phyloP scores from a whole-genome alignment of 2,329 filamentous ascomycete species.

The Cordyceps militaris region DNA sequence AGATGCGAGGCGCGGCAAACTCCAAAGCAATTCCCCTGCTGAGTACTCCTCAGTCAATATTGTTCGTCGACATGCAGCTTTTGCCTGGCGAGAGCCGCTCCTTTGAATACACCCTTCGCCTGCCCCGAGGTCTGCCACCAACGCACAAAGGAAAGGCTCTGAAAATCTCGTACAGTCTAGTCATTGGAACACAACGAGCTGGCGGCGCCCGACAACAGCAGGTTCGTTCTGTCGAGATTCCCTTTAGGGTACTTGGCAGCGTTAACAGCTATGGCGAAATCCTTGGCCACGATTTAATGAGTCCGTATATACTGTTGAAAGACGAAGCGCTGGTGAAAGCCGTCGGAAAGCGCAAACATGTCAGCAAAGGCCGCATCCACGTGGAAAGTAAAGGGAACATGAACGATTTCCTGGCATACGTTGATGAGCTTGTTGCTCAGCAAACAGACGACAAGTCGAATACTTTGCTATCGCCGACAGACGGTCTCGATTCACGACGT shows the following conservation, averaged over 20 bases:
- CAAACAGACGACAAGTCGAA: slow-evolving; percentile 46
- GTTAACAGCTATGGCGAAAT: slow-evolving; percentile 86
- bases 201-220: slow-evolving; percentile 72
- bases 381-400: slow-evolving; percentile 33
- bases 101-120: slow-evolving; percentile 77
- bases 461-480: slow-evolving; percentile 67
- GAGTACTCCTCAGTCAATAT: slow-evolving; percentile 89
- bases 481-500: slow-evolving; percentile 46
- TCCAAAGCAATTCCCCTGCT: slow-evolving; percentile 83
- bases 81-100: slow-evolving; percentile 81
- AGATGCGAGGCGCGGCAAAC: slow-evolving; percentile 84
- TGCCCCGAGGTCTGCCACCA: slow-evolving; percentile 85
- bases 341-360: slow-evolving; percentile 20
- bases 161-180: slow-evolving; percentile 85
- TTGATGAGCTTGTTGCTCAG: slow-evolving; percentile 64
- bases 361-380: slow-evolving; percentile 21
- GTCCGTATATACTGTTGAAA: slow-evolving; percentile 80
- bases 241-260: slow-evolving; percentile 87
- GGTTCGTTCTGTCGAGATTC: slow-evolving; percentile 83
- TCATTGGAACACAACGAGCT: slow-evolving; percentile 84
- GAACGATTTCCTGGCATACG: slow-evolving; percentile 68
- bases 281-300: slow-evolving; percentile 89
- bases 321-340: slow-evolving; percentile 67
- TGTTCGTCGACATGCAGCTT: slow-evolving; percentile 89
- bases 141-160: slow-evolving; percentile 87